These are phyloP conservation scores for Drechslera avenae DNA, from an alignment of 2,329 filamentous ascomycete genomes.

Conservation along the genomic window DNA sequence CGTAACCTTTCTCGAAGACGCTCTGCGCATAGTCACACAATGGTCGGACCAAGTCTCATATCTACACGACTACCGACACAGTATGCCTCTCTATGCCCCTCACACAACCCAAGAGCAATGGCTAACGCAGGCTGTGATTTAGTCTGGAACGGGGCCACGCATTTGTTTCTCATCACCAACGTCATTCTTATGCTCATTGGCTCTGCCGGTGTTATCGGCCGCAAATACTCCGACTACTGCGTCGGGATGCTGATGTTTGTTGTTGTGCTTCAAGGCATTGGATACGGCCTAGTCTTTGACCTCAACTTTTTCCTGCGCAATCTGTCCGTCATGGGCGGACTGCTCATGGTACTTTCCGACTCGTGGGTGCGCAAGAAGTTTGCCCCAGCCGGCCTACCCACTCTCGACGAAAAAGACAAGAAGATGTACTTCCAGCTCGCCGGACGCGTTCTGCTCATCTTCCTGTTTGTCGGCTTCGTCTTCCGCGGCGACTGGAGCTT, in stretches of 20 bases:
- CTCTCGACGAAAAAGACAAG: slow-evolving; percentile 97
- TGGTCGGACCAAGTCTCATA: slow-evolving; percentile 95
- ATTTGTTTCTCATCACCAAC: slow-evolving; percentile 90
- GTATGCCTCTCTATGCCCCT: slow-evolving; percentile 58
- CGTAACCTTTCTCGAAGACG: slow-evolving; percentile 97
- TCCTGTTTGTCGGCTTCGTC: slow-evolving; percentile 95
- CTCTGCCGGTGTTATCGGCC: slow-evolving; percentile 84
- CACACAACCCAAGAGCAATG: slow-evolving; percentile 4
- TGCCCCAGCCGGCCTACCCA: slow-evolving; percentile 90
- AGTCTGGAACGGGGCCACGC: slow-evolving; percentile 89
- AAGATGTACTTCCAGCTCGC: slow-evolving; percentile 99
- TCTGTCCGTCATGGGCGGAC: slow-evolving; percentile 92
- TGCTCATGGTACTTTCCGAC: slow-evolving; percentile 97
- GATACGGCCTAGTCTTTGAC: slow-evolving; percentile 97
- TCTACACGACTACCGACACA: slow-evolving; percentile 88
- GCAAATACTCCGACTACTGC: slow-evolving; percentile 91
- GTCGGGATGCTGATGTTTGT: slow-evolving; percentile 89
- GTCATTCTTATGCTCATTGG: slow-evolving; percentile 84
- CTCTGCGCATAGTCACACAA: slow-evolving; percentile 93
- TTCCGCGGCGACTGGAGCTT: slow-evolving; percentile 93
- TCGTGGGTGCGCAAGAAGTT: slow-evolving; percentile 98
- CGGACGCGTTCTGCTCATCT: slow-evolving; percentile 92
- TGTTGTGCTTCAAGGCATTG: slow-evolving; percentile 89
- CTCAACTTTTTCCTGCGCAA: slow-evolving; percentile 99
- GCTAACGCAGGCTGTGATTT: slow-evolving; percentile 23